phyloP scores from a whole-genome alignment of 176 grass and related monocot genomes.

The Pontederia crassipes region DNA sequence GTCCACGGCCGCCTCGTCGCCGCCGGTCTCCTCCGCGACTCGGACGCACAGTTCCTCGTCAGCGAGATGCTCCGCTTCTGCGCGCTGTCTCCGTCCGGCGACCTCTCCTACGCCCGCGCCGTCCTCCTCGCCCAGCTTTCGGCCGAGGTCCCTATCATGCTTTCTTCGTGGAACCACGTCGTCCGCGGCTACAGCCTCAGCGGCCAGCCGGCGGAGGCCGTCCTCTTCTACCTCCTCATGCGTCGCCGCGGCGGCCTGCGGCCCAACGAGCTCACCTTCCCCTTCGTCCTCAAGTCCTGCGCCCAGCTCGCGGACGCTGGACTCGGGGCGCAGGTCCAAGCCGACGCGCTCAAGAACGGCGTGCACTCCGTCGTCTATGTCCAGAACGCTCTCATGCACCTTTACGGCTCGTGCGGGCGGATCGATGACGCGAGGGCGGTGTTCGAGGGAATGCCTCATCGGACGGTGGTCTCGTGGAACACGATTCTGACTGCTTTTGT shows the following conservation, averaged over 20 bases:
- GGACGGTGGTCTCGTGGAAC: conserved; percentile 54
- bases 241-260: conserved; percentile 14
- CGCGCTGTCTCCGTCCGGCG: conserved; percentile 30
- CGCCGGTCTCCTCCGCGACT: conserved; percentile 2
- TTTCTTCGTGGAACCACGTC: conserved; percentile 17
- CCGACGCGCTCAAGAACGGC: conserved; percentile 35
- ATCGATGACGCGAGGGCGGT: conserved; percentile 9
- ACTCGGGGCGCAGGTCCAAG: conserved; percentile 25
- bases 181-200: conserved; percentile 7
- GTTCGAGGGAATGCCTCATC: conserved; percentile 47
- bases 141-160: conserved; percentile 5
- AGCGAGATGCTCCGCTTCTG: conserved; percentile 23
- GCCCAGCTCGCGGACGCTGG: conserved; percentile 25
- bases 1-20: conserved; percentile 10
- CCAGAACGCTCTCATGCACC: conserved; percentile 31
- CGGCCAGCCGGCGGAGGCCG: not conserved
- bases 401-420: conserved; percentile 23
- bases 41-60: conserved; percentile 9
- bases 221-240: conserved; percentile 23
- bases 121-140: conserved; percentile 26
- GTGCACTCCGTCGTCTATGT: conserved; percentile 30
- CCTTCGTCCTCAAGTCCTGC: conserved; percentile 48
- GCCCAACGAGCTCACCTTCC: conserved; percentile 45
- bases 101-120: conserved; percentile 24
- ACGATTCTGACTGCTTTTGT: conserved; percentile 22